These are phyloP conservation scores for Calonectria leucothoes DNA, from an alignment of 2,329 filamentous ascomycete genomes.

Conservation along the genomic window DNA sequence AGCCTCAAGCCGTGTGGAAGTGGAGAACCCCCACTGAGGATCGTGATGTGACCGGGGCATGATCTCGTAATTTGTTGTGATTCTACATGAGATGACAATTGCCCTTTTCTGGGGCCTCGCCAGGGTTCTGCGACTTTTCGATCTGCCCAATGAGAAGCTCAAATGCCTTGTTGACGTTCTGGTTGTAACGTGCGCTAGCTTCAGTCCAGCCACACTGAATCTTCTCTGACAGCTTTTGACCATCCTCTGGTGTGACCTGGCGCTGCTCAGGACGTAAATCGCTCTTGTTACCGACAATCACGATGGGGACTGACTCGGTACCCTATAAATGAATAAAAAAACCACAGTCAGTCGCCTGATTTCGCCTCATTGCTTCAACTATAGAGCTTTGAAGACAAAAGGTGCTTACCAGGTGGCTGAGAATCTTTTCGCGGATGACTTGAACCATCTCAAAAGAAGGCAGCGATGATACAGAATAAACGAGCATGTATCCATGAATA, in stretches of 20 bases:
- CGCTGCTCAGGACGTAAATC: conserved; percentile 93
- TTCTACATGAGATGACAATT: conserved; percentile 87
- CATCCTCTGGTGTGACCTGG: conserved; percentile 88
- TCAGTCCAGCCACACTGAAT: conserved; percentile 95
- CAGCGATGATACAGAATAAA: conserved; percentile 95
- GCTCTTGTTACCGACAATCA: conserved; percentile 97
- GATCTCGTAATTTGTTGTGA: neutral
- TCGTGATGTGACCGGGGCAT: neutral
- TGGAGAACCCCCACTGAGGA: neutral
- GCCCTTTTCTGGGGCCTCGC: conserved; percentile 80
- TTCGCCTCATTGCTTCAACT: neutral
- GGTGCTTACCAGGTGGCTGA: conserved; percentile 84
- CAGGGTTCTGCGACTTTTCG: conserved; percentile 92
- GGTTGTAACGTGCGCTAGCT: conserved; percentile 92
- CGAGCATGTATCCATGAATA: conserved; percentile 98
- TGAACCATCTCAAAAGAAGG: conserved; percentile 98
- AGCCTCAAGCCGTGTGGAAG: neutral
- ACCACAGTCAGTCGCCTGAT: neutral
- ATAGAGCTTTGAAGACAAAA: neutral
- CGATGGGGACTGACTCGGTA: conserved; percentile 90
- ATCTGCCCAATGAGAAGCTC: conserved; percentile 95
- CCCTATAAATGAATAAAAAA: conserved; percentile 66
- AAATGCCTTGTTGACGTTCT: conserved; percentile 93
- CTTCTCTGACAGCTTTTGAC: conserved; percentile 85
- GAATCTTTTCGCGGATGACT: conserved; percentile 95